phyloP scores from a whole-genome alignment of 148 eudicot species.

The Tetragonia tetragonoides region DNA sequence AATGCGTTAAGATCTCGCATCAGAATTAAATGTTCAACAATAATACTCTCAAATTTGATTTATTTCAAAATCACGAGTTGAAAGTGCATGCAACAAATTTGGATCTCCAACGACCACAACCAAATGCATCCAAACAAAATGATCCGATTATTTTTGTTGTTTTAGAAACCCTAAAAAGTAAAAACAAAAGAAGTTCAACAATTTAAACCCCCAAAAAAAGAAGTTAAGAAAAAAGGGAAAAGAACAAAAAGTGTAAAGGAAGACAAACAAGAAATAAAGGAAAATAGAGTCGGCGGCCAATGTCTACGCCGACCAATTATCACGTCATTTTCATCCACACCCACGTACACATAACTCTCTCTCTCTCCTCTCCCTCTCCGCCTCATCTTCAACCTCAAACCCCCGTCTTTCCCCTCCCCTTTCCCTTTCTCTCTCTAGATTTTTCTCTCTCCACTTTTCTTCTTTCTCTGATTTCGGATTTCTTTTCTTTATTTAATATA shows the following conservation, averaged over 20 bases:
- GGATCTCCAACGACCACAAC: no score
- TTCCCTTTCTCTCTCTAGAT: constrained; percentile 15
- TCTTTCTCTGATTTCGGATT: neutral
- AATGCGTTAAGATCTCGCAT: no score
- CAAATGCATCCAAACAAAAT: no score
- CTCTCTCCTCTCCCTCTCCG: neutral
- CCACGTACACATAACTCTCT: neutral
- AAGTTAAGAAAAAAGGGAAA: neutral
- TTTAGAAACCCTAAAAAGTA: neutral
- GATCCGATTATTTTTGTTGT: no score
- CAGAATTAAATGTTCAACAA: no score
- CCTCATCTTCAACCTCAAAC: neutral
- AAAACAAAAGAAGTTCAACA: neutral
- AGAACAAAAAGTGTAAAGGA: neutral
- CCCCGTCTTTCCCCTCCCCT: neutral
- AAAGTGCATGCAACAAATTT: no score
- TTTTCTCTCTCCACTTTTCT: neutral
- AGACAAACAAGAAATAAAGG: neutral
- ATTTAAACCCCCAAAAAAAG: neutral
- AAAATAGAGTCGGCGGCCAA: constrained; percentile 49
- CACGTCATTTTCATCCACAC: constrained; percentile 27
- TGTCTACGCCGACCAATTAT: constrained; percentile 59
- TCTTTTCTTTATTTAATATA: neutral
- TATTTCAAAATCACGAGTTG: no score
- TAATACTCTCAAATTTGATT: no score